A percentile compares a stretch with the other conserved stretches of the same genome.
These are phyloP conservation scores for Apiospora phragmitis DNA, from an alignment of 2,329 filamentous ascomycete species.

Conservation along the genomic window DNA sequence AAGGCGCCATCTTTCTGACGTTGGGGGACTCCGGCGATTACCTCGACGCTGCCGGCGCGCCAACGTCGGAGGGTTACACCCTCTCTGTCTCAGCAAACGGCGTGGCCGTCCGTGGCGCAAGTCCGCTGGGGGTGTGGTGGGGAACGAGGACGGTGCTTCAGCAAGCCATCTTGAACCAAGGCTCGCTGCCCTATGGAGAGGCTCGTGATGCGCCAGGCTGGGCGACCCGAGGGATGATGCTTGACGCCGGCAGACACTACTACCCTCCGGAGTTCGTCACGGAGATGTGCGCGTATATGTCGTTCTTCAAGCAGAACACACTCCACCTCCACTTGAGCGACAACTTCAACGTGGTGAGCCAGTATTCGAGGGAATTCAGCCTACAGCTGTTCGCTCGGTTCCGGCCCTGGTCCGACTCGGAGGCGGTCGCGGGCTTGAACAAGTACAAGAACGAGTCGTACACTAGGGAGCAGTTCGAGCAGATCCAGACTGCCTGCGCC, in stretches of 20 bases:
- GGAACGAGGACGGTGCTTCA: conserved; percentile 57
- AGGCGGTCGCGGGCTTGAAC: conserved; percentile 49
- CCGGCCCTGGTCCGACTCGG: conserved; percentile 50
- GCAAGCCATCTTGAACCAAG: conserved; percentile 42
- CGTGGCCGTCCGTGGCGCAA: conserved; percentile 51
- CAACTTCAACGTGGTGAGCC: conserved; percentile 49
- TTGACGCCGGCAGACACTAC: conserved; percentile 57
- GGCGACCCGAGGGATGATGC: conserved; percentile 44
- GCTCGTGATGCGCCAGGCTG: conserved; percentile 52
- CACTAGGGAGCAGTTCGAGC: conserved; percentile 48
- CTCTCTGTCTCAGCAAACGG: conserved; percentile 41
- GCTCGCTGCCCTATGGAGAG: conserved; percentile 41
- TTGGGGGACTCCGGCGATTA: conserved; percentile 41
- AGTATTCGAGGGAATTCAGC: conserved; percentile 48
- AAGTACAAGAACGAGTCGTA: conserved; percentile 56
- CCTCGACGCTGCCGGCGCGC: conserved; percentile 44
- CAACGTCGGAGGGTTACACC: conserved; percentile 50
- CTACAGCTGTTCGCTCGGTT: conserved; percentile 56
- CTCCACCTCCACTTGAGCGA: conserved; percentile 61
- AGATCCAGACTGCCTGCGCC: conserved; percentile 53
- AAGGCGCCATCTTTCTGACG: conserved; percentile 45
- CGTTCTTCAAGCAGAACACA: conserved; percentile 61
- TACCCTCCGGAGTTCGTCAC: conserved; percentile 54
- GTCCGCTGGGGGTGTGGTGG: conserved; percentile 59
- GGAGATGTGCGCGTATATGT: conserved; percentile 61